Base-by-base conservation (phyloP, 305 asterid species). In the Coffea humblotiana region DNA sequence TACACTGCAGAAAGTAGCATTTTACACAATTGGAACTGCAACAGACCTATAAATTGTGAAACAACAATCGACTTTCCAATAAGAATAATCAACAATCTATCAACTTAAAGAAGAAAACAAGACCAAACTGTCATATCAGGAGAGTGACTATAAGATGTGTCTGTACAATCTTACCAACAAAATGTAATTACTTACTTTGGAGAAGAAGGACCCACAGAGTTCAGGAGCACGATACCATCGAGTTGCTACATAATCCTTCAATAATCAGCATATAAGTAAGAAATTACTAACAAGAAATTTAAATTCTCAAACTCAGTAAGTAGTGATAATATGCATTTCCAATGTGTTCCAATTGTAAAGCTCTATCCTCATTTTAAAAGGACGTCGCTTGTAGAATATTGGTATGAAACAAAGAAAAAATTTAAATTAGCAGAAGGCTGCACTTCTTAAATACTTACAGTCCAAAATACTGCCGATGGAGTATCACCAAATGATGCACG, bases 151-250 rank as follows among this genome's bases (percentile, higher is more conserved):
- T 15, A 10, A 56, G 63, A 76, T 18, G n/a, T 47, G 47, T 64
- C 72, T 15, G 18, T 37, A 19, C 51, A 71, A 47, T 72, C 81
- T 71, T 37, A 83, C 81, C 76, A 68, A 43, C 60, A 56, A 29
- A 8, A 74, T 48, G 80, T 21, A 16, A 67, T 56, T 78, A 89
- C 97, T 90, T 87, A 95, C 99, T 88, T 86, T 93, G 84, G 98
- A 95, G 83, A 88, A 95, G 80, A 95, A 95, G 73, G 98, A 95
- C 80, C 99, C 99, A 78, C 99, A 95, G 84, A 95, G 97, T 83
- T 95, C 98, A 82, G 98, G 98, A 84, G 98, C 98, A 78, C 98
- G 98, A 87, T 93, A 94, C 98, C 98, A 94, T 84, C 97, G 97
- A 77, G 99, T 95, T 48, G 99, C 99, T 85, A 95, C 99, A 77